Percentiles rank a stretch among this genome's conserved stretches.
Evolutionary conservation across 306 rosid genomes (phyloP).

Genomic region (Purshia tridentata): DNA sequence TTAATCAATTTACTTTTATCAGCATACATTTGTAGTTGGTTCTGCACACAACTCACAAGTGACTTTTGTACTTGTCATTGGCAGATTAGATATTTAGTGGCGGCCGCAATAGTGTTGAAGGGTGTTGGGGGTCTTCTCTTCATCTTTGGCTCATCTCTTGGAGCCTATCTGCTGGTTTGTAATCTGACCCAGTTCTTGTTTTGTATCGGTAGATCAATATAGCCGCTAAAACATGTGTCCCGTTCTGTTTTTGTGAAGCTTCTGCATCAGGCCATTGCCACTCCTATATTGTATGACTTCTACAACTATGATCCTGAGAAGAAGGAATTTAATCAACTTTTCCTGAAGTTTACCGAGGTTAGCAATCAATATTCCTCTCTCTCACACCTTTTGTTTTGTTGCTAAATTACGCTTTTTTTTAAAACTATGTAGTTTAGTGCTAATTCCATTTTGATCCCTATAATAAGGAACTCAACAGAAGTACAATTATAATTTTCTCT

Average conservation of each 20-base stretch:
- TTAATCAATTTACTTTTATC: neutral
- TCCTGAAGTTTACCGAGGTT: constrained; percentile 65
- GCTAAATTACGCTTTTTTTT: neutral
- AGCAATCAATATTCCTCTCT: neutral
- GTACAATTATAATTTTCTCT: neutral
- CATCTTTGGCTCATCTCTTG: constrained; percentile 53
- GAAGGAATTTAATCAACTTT: constrained; percentile 54
- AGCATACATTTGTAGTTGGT: neutral
- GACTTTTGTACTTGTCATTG: constrained; percentile 16
- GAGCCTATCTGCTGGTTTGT: constrained; percentile 63
- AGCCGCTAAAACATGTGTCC: neutral
- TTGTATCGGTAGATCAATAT: neutral
- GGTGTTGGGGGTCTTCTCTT: constrained; percentile 60
- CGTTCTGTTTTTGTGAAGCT: constrained; percentile 34
- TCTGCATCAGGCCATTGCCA: constrained; percentile 53
- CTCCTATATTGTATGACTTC: constrained; percentile 63
- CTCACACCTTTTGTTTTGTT: neutral
- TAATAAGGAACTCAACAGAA: neutral
- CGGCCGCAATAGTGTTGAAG: constrained; percentile 51
- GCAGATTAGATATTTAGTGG: constrained; percentile 50
- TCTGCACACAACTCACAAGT: neutral
- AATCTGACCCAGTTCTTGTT: neutral
- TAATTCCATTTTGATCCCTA: neutral
- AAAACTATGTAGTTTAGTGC: neutral
- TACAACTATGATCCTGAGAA: constrained; percentile 62